Evolutionary conservation across 257 asterid genomes (phyloP), one percentile per base, ranked within the genome.

Genomic region (Salvia hispanica): DNA sequence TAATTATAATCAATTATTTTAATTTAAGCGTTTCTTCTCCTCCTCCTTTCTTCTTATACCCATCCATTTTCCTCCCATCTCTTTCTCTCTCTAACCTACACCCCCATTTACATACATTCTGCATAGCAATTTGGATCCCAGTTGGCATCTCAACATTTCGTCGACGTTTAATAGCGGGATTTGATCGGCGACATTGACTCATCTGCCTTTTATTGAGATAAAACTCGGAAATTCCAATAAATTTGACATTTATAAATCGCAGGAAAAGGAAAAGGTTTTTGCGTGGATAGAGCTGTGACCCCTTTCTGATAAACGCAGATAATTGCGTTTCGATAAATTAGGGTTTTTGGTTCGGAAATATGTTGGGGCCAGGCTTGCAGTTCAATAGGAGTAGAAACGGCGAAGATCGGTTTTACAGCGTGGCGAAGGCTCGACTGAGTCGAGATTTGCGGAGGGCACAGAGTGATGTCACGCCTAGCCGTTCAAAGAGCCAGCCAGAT

Each of bases 311-410:
- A 63, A 13, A 10, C 45, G 36, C 34, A 63, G 9, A 59, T 5
- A 68, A 56, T 57, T 76, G 16, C 25, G 73, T 31, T 40, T 65
- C 51, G 67, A 40, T 69, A n/a, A 66, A 64, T 74, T 62, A 33
- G 81, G 85, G 79, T 68, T 82, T 79, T 67, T 57, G 61, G 44
- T 48, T 18, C 28, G 69, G 45, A 33, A 58, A 74, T 66, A 90
- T 93, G 99, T 84, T 85, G 86, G 98, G 96, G 67, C 76, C 95
- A 58, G 96, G 98, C 64, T 72, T 90, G 85, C 96, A 87, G 85
- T 85, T 88, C 77, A 83, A 83, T 80, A 72, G 90, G 85, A 88
- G 88, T 85, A 81, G 85, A 76, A 84, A 90, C 51, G 93, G 87
- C 28, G 97, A 90, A 18, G 96, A 83, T 85, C 83, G 94, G 74